Base-by-base conservation (phyloP, 2,329 filamentous ascomycete species). In the Elsinoe batatas region DNA sequence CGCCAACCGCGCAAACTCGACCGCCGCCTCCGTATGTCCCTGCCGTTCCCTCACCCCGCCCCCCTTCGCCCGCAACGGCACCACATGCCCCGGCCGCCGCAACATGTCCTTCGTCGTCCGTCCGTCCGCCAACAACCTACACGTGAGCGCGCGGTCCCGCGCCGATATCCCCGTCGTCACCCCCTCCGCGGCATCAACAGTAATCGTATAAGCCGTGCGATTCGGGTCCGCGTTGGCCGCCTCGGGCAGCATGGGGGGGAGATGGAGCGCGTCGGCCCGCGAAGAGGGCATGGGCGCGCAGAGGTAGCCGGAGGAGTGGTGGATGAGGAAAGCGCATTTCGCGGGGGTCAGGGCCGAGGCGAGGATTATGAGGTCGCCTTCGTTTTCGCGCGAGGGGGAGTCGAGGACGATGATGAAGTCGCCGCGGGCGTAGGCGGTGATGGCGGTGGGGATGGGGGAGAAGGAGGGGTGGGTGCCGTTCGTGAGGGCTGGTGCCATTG, bases 331-430 rank as follows among this genome's bases (percentile, higher is more conserved):
- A 65, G 90, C 88, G 84, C 95, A 94, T 74, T 97, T 91, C 61
- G 87, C 80, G 20, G 90, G 79, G 7, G 91, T 95, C 61, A 96
- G 75, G 65, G 86, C 80, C 62, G 89, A 77, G 60, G 90, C 91
- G 62, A 93, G 88, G 67, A 97, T 94, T 72, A 97, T 96, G 49
- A 98, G 82, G 74, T 98, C 93, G 71, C 91, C 93, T 79, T 98
- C 93, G 71, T 98, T 98, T 72, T 98, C 93, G 71, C 93, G 91
- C 60, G 84, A 82, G 61, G 89, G 83, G 63, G 88, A 87, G 76
- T 98, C 93, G 66, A 98, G 88, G 36, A 96, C 91, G 59, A 98
- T 83, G 69, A 98, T 85, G 79, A 97, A 97, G 68, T 97, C 84
- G 71, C 89, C 90, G 62, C 37, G 17, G 22, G 26, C 8, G 53